Evolutionary conservation across 108 stramenopile genomes (phyloP), one percentile per base, ranked within the genome.

Genomic region (Fistulifera solaris): DNA sequence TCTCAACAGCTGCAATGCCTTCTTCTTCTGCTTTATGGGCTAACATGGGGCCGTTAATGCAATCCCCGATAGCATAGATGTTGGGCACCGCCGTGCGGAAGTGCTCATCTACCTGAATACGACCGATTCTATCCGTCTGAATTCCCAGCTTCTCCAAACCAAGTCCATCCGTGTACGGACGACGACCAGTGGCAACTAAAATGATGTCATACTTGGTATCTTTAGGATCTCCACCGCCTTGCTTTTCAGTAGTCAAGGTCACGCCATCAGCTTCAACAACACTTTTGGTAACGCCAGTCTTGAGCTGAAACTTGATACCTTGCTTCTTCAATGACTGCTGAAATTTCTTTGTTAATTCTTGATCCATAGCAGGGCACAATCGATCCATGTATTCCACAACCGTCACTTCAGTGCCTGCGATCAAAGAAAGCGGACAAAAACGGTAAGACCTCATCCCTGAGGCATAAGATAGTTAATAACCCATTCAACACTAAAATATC

Each of bases 21-120:
- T 99, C 99, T 66, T 99, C 96, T 75, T 99, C 99, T 18, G 99
- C 99, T 81, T 99, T 99, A 89, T 99, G 99, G 6, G 99, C 99
- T 45, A 99, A 73, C 99, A 99, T 99, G 52, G 99, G 97, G n/a
- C 99, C 99, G 61, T 94, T 89, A 60, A 99, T 96, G 56, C 85
- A 89, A 67, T 98, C 97, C 48, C 96, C 98, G 69, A 97, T 96
- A 47, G 98, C 98, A 63, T 85, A 98, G 43, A 99, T 78, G 31
- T 67, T 73, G 17, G 96, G 96, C 4, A 99, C 93, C 27, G 79
- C 76, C 38, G 96, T 97, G 44, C 80, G 71, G 73, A 99, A 98
- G 64, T 99, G 96, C 52, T 76, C 71, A 83, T 99, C 95, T 0
- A 99, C 96, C 60, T 91, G 83, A 65, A 99, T 87, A 35, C 99